Evolutionary conservation across 768 basidiomycete genomes (phyloP), one percentile per base, ranked within the genome.

Genomic region (Collybia mongolica): DNA sequence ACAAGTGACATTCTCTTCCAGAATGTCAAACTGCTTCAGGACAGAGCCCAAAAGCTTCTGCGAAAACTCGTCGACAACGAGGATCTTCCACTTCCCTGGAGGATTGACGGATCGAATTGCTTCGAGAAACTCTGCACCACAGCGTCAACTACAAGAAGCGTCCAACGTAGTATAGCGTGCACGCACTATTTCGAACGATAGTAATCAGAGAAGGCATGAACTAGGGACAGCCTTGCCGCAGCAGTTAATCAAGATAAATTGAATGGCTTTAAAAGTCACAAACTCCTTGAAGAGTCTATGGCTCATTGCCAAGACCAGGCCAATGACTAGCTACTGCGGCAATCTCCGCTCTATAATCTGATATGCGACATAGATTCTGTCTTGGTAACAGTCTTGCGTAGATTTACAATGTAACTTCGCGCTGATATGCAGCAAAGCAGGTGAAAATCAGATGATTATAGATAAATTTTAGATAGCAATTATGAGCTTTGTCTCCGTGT

Each of bases 1-100:
- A 97, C 96, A 80, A 40, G 94, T 97, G 38, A 98, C 93, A 75
- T 95, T 95, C 76, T 97, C 93, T 66, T 93, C 87, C 49, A 98
- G 69, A 49, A 98, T 90, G 66, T 99, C 96, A 60, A 90, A 93
- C 64, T 92, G 87, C 70, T 93, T 93, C 59, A 98, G 77, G 3
- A 95, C 92, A 7, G 88, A 82, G 53, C 85, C 81, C 40, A 99
- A 69, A 47, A 98, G 72, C 64, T 79, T 83, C 68, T 94, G 87
- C 20, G 94, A 87, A 69, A 91, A 82, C 56, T 94, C 92, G 67
- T 99, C 97, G 46, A 98, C 90, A 52, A 99, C 93, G 39, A 98
- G 82, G 58, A 97, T 89, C 81, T 99, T 99, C 97, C 97, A 99
- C 79, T 83, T 74, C 51, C 82, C 83, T 17, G 88, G 84, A 2